phyloP scores from a whole-genome alignment of 1,284 basidiomycete species.

The Puccinia triticina region DNA sequence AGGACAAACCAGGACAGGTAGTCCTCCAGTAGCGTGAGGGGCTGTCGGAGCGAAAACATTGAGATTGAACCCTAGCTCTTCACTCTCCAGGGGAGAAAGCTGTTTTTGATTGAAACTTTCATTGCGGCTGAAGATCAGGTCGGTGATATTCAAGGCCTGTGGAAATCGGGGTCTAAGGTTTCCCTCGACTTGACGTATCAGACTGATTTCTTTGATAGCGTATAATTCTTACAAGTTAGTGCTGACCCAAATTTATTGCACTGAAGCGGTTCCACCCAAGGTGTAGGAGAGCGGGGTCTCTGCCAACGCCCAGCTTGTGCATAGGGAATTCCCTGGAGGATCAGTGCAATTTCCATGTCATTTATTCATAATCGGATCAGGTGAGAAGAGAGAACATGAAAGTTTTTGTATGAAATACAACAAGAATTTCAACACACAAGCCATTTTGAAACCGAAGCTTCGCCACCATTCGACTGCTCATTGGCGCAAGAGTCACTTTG shows the following conservation, averaged over 20 bases:
- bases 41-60: constrained; percentile 34
- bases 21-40: not conserved
- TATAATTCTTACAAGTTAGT: not conserved
- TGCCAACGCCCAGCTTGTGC: constrained; percentile 47
- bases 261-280: constrained; percentile 35
- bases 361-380: not conserved
- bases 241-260: constrained; percentile 48
- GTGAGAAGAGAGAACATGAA: not conserved
- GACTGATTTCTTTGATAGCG: not conserved
- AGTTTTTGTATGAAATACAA: not conserved
- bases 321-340: constrained; percentile 44
- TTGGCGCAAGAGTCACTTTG: constrained; percentile 5
- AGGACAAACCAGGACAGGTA: constrained; percentile 43
- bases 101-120: not conserved
- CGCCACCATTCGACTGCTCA: not conserved
- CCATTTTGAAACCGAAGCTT: constrained; percentile 41
- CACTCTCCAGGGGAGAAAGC: constrained; percentile 30
- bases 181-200: constrained; percentile 4
- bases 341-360: constrained; percentile 21
- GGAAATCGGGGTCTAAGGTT: constrained; percentile 43
- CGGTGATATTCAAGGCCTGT: constrained; percentile 11
- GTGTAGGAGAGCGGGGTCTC: constrained; percentile 19
- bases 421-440: constrained; percentile 41
- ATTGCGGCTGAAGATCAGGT: constrained; percentile 24
- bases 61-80: constrained; percentile 45